Evolutionary conservation across 139 green algal genomes (phyloP).

Genomic region (Volvox africanus): DNA sequence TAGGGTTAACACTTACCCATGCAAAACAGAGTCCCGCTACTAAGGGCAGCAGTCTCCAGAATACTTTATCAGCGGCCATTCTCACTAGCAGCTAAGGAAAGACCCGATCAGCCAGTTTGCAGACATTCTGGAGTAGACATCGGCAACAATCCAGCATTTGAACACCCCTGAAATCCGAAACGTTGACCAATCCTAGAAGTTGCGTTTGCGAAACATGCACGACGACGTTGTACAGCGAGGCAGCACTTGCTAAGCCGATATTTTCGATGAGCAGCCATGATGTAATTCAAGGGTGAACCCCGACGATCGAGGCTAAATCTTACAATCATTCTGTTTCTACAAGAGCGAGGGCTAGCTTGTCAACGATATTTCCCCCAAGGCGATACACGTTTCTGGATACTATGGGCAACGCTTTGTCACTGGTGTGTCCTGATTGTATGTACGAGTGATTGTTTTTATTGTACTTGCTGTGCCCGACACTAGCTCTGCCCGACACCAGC

Average conservation of each 20-base stretch:
- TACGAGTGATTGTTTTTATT: background rate
- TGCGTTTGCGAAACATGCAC: background rate
- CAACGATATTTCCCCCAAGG: too few species aligned
- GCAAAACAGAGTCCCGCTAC: background rate
- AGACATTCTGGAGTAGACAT: too few species aligned
- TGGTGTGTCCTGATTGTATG: slow-evolving; percentile 2
- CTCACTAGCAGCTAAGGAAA: background rate
- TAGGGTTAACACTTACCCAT: background rate
- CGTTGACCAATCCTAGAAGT: background rate
- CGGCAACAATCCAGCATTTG: too few species aligned
- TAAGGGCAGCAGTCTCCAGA: background rate
- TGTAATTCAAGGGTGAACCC: too few species aligned
- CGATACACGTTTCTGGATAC: background rate
- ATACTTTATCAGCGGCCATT: slow-evolving; percentile 8
- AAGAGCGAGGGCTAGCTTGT: too few species aligned
- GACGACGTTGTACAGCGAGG: background rate
- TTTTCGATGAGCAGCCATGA: too few species aligned
- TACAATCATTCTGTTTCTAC: too few species aligned
- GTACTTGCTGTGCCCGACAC: background rate
- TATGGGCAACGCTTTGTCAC: slow-evolving; percentile 26
- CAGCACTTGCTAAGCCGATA: too few species aligned
- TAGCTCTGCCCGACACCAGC: too few species aligned
- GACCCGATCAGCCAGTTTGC: background rate
- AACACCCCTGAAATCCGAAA: too few species aligned
- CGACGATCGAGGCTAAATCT: too few species aligned